phyloP scores from a whole-genome alignment of 2,329 filamentous ascomycete genomes.

The Colletotrichum brevisporum region DNA sequence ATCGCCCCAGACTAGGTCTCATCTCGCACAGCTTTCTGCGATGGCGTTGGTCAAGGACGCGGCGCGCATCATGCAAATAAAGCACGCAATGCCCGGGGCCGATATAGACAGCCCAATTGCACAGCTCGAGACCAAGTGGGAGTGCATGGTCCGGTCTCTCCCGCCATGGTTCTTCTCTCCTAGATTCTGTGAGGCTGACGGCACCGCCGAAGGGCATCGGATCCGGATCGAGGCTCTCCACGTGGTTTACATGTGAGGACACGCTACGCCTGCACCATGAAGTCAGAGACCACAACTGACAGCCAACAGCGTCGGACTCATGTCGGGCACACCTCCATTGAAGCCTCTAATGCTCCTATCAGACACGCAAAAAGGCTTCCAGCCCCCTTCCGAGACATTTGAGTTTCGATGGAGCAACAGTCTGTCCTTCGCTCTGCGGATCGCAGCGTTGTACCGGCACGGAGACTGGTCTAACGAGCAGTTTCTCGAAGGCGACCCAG shows the following conservation, averaged over 20 bases:
- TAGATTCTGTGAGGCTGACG: not conserved
- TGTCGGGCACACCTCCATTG: not conserved
- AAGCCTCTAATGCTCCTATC: not conserved
- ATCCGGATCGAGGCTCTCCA: constrained; percentile 11
- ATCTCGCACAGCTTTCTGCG: not conserved
- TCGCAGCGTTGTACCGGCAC: constrained; percentile 2
- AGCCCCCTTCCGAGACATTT: not conserved
- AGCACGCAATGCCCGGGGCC: not conserved
- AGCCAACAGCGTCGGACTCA: not conserved
- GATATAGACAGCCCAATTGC: not conserved
- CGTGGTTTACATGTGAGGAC: constrained; percentile 1
- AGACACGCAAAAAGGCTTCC: not conserved
- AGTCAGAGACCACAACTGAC: not conserved
- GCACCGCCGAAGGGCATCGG: not conserved
- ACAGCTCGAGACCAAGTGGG: not conserved
- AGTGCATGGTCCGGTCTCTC: not conserved
- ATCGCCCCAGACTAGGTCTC: not conserved
- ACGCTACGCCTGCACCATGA: not conserved
- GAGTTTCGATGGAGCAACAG: constrained; percentile 16
- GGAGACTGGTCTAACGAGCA: constrained; percentile 2
- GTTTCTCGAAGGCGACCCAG: constrained; percentile 8
- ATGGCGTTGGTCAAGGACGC: not conserved
- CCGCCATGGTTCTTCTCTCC: not conserved
- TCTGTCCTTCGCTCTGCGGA: not conserved
- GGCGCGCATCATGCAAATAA: not conserved